Conservation (phyloP, 176 grass and related monocot genomes). For the Carex cristatella region DNA sequence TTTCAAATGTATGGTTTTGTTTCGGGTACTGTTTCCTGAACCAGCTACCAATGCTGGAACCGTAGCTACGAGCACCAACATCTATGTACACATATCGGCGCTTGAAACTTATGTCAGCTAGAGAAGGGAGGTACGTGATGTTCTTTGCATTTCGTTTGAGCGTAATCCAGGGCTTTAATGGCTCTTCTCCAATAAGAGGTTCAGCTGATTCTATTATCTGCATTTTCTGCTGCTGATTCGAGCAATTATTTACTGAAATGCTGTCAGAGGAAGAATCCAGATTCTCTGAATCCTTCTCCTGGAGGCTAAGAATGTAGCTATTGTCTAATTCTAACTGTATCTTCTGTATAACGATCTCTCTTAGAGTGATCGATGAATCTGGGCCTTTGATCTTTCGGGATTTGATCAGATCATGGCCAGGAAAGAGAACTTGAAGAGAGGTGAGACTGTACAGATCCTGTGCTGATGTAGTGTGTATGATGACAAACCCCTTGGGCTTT, state of each 20-base stretch:
- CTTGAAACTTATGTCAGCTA: conserved; percentile 65
- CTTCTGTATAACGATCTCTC: conserved; percentile 57
- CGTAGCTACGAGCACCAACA: conserved; percentile 59
- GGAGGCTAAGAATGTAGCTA: conserved; percentile 12
- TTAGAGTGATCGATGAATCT: conserved; percentile 23
- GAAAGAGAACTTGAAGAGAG: conserved; percentile 43
- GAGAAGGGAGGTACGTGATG: conserved; percentile 53
- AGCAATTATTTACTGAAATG: conserved; percentile 31
- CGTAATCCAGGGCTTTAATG: conserved; percentile 61
- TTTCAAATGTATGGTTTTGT: conserved; percentile 67
- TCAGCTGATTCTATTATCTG: conserved; percentile 42
- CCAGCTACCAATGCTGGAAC: conserved; percentile 73
- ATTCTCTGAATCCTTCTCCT: conserved; percentile 15
- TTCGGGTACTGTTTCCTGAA: conserved; percentile 81
- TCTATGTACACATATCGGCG: conserved; percentile 56
- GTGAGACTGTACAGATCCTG: conserved; percentile 45
- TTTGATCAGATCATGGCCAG: conserved; percentile 30
- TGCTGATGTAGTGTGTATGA: conserved; percentile 44
- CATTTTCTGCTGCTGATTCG: conserved; percentile 34
- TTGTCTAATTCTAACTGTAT: conserved; percentile 1
- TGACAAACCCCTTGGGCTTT: conserved; percentile 41
- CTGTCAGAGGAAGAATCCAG: conserved; percentile 15
- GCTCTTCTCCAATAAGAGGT: conserved; percentile 52
- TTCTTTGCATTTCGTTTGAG: conserved; percentile 61
- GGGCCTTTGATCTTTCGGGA: conserved; percentile 34